Evolutionary conservation across 495 filamentous ascomycete species (phyloP).

Genomic region (Penicillium daleae): DNA sequence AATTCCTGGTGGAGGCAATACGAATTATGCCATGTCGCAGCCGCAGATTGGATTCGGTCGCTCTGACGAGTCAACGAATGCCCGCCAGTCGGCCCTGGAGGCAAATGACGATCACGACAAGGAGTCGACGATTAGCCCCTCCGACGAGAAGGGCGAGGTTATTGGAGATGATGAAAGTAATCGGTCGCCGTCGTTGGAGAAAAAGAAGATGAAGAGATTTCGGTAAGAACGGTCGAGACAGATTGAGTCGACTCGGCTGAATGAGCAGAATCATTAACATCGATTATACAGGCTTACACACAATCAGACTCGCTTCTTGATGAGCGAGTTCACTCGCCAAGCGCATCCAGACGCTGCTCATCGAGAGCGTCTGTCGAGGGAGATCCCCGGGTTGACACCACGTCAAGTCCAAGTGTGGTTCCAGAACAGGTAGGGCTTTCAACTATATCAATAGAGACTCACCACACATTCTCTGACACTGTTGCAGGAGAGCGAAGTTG

Average conservation of each 20-base stretch:
- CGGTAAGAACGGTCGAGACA: slow-evolving; percentile 60
- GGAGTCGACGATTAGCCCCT: slow-evolving; percentile 36
- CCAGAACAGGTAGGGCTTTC: slow-evolving; percentile 80
- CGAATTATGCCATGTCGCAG: slow-evolving; percentile 23
- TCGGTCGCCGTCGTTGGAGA: slow-evolving; percentile 56
- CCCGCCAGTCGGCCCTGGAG: slow-evolving; percentile 22
- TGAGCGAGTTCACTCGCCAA: slow-evolving; percentile 96
- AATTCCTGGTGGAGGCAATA: slow-evolving; percentile 24
- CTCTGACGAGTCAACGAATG: slow-evolving; percentile 25
- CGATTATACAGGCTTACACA: slow-evolving; percentile 75
- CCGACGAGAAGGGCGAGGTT: slow-evolving; percentile 39
- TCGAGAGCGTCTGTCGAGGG: slow-evolving; percentile 83
- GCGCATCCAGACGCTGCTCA: slow-evolving; percentile 95
- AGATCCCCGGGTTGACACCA: slow-evolving; percentile 91
- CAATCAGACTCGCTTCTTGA: slow-evolving; percentile 93
- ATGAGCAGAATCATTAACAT: slow-evolving; percentile 10
- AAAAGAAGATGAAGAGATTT: slow-evolving; percentile 95
- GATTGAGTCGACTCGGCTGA: not conserved
- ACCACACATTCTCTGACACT: slow-evolving; percentile 28
- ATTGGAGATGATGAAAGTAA: slow-evolving; percentile 31
- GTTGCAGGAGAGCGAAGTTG: slow-evolving; percentile 82
- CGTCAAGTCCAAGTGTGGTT: slow-evolving; percentile 99
- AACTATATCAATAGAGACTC: slow-evolving; percentile 6
- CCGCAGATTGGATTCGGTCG: slow-evolving; percentile 21
- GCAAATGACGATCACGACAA: slow-evolving; percentile 28